phyloP scores from a whole-genome alignment of 345 rosid genomes.

The Pistacia atlantica region DNA sequence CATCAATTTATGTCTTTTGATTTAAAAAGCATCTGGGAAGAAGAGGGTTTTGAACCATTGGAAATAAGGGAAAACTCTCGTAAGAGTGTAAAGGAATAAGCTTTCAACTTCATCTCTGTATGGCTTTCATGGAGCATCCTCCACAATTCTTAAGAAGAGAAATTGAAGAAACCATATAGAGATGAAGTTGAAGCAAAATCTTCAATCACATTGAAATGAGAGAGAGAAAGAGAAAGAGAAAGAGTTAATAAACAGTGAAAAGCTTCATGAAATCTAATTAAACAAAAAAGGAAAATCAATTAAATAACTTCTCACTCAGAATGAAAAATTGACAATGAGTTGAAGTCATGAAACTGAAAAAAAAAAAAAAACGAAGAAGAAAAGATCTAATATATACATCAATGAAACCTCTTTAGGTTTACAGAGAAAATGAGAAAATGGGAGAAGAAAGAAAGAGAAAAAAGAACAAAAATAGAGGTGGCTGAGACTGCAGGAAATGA shows the following conservation, averaged over 20 bases:
- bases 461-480: neutral
- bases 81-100: slow-evolving; percentile 18
- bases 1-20: slow-evolving; percentile 9
- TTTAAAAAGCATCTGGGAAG: neutral
- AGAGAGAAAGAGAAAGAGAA: too few species aligned
- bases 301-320: too few species aligned
- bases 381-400: neutral
- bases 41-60: slow-evolving; percentile 36
- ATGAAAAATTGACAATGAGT: neutral
- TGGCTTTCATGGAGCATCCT: too few species aligned
- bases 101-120: neutral
- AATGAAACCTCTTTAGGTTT: neutral
- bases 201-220: neutral
- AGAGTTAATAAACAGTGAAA: neutral
- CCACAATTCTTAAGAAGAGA: too few species aligned
- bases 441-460: neutral
- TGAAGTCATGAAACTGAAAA: neutral
- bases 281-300: too few species aligned
- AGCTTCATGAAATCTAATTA: neutral
- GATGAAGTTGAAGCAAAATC: neutral
- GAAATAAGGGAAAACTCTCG: slow-evolving; percentile 25
- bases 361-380: neutral
- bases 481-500: neutral
- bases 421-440: neutral
- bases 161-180: too few species aligned